These are phyloP conservation scores for Cytospora chrysosperma DNA, from an alignment of 2,329 filamentous ascomycete species.

Conservation along the genomic window DNA sequence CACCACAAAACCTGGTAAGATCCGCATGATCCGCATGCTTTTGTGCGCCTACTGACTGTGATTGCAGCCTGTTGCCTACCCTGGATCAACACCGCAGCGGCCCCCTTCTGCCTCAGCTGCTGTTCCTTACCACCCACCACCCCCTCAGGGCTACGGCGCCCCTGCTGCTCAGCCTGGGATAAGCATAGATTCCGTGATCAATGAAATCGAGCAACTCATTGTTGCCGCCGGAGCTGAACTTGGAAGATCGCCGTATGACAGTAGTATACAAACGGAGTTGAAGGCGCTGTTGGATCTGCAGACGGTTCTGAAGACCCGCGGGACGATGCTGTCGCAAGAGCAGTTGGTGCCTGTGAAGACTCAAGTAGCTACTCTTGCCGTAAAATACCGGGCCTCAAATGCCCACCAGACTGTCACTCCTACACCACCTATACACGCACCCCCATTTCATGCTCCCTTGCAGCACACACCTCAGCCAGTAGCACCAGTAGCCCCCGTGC, in stretches of 20 bases:
- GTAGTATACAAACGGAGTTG: slow-evolving; percentile 72
- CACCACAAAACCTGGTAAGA: slow-evolving; percentile 25
- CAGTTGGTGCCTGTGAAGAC: slow-evolving; percentile 82
- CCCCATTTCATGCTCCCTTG: slow-evolving; percentile 36
- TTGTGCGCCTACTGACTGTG: slow-evolving; percentile 19
- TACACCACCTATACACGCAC: slow-evolving; percentile 34
- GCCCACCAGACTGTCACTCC: slow-evolving; percentile 34
- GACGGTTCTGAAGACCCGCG: slow-evolving; percentile 70
- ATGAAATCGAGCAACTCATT: slow-evolving; percentile 80
- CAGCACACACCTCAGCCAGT: slow-evolving; percentile 26
- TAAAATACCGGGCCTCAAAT: slow-evolving; percentile 55
- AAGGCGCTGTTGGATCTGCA: slow-evolving; percentile 85
- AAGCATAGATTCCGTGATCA: slow-evolving; percentile 73
- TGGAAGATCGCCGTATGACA: slow-evolving; percentile 73
- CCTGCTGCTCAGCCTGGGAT: slow-evolving; percentile 43
- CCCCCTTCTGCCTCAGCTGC: slow-evolving; percentile 37
- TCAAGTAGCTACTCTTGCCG: slow-evolving; percentile 76
- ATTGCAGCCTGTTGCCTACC: slow-evolving; percentile 28
- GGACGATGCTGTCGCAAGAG: slow-evolving; percentile 66
- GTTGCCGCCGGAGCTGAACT: slow-evolving; percentile 70
- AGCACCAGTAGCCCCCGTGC: slow-evolving; percentile 37
- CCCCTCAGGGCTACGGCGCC: slow-evolving; percentile 40
- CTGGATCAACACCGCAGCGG: slow-evolving; percentile 35
- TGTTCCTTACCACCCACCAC: slow-evolving; percentile 44
- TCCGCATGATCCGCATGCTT: not conserved